A percentile compares a stretch with the other conserved stretches of the same genome.
Conservation (phyloP, 192 early-diverging fungal species). For the Linnemannia hyalina region DNA sequence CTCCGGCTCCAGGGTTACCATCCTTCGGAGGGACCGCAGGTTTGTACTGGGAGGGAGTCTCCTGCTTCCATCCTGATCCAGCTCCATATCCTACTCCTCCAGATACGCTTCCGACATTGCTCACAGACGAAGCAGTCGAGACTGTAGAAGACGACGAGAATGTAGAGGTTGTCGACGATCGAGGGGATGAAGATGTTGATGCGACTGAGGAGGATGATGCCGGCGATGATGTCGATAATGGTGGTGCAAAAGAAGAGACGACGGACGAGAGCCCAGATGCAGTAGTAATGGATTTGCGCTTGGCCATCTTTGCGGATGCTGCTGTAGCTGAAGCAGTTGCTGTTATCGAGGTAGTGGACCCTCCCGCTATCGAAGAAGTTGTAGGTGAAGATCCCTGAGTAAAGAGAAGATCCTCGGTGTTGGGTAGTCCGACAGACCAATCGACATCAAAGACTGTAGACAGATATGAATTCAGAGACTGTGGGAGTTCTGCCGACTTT, state of each 20-base stretch:
- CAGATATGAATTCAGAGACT: conserved; percentile 40
- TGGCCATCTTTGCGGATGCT: conserved; percentile 7
- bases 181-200: conserved; percentile 4
- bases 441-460: conserved; percentile 51
- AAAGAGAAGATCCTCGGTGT: conserved; percentile 40
- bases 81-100: not conserved
- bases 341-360: not conserved
- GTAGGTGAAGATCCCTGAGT: conserved; percentile 8
- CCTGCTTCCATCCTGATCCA: not conserved
- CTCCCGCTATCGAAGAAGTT: not conserved
- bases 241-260: not conserved
- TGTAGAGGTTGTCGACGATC: conserved; percentile 22
- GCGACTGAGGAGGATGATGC: conserved; percentile 3
- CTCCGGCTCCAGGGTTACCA: not conserved
- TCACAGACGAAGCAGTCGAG: conserved; percentile 19
- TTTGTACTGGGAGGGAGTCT: not conserved
- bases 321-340: not conserved
- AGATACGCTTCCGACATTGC: not conserved
- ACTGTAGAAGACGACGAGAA: conserved; percentile 15
- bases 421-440: conserved; percentile 44
- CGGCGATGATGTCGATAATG: not conserved
- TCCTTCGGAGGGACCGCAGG: conserved; percentile 7
- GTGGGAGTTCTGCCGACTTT: conserved; percentile 42
- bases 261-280: conserved; percentile 22
- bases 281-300: conserved; percentile 37